A percentile compares a stretch with the other conserved stretches of the same genome.
These are phyloP conservation scores for Diaporthe eres DNA, from an alignment of 2,329 filamentous ascomycete genomes.

Conservation along the genomic window DNA sequence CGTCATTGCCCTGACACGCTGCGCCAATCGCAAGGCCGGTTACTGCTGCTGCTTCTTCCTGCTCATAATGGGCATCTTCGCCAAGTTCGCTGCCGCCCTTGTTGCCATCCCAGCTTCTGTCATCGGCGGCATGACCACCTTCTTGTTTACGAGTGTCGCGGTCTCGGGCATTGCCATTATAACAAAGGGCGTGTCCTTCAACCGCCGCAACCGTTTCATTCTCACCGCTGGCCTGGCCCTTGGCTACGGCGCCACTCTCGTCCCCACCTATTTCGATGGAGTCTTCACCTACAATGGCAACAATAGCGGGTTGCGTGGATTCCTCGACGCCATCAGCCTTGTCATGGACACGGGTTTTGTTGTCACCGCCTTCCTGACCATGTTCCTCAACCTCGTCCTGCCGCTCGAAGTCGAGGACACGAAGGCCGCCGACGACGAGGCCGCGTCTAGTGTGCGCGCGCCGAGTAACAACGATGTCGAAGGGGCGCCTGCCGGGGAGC, in stretches of 20 bases:
- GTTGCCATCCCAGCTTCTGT: slow-evolving; percentile 80
- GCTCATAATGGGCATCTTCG: slow-evolving; percentile 84
- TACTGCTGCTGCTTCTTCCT: slow-evolving; percentile 85
- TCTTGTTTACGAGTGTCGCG: slow-evolving; percentile 83
- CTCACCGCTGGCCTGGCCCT: slow-evolving; percentile 81
- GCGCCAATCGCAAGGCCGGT: slow-evolving; percentile 84
- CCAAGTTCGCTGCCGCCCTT: slow-evolving; percentile 85
- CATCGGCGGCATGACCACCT: slow-evolving; percentile 82
- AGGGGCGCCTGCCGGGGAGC: slow-evolving; percentile 6
- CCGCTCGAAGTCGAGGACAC: slow-evolving; percentile 82
- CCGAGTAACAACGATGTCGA: slow-evolving; percentile 10
- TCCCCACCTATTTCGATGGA: slow-evolving; percentile 76
- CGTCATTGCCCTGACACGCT: slow-evolving; percentile 85
- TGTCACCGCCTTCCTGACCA: slow-evolving; percentile 79
- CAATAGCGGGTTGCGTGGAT: slow-evolving; percentile 78
- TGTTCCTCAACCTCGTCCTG: slow-evolving; percentile 81
- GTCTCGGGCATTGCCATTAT: slow-evolving; percentile 85
- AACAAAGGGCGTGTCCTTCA: slow-evolving; percentile 77
- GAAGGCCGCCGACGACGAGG: slow-evolving; percentile 55
- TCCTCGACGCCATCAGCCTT: slow-evolving; percentile 80
- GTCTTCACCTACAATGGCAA: slow-evolving; percentile 81
- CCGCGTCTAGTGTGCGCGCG: slow-evolving; percentile 5
- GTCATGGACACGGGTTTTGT: slow-evolving; percentile 83
- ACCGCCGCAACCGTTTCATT: slow-evolving; percentile 85
- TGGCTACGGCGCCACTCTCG: slow-evolving; percentile 79